Base-by-base conservation (phyloP, 106 monocot species). In the Allium cepa region DNA sequence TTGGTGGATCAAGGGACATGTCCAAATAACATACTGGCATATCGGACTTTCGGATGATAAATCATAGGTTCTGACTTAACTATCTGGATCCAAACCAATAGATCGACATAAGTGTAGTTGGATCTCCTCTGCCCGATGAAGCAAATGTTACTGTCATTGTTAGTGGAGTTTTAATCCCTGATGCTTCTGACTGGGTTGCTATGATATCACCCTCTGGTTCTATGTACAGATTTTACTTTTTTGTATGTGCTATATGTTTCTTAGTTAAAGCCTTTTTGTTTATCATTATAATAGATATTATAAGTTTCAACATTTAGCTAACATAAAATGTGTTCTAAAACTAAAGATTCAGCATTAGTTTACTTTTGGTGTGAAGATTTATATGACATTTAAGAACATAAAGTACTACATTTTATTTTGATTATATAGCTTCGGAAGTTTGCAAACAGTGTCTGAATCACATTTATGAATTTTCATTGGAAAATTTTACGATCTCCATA, bases 201-300 rank as follows among this genome's bases (percentile, higher is more conserved):
- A 85, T 92, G 87, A 87, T 92, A 26, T 73, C 91, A 5, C 87
- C 91, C 61, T 77, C 91, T 8, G 66, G 82, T 51, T 53, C 82
- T 9, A 66, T 72, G 87, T 92, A 75, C 11, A 47, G 0, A 47
- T 17, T 17, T 55, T 55, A 55, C 13, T 55, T 12, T 55, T 55
- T 4, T 55, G 2, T 55, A 12, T 55, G 11, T 55, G 9, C 53
- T 55, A 55, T 12, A 55, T 7, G 53, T 55, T 15, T 55, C 11
- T 12, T 55, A 55, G 53, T 12, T 55, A 12, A 4, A 26, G 22
- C 3, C 13, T 62, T 11, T 63, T 63, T 1, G 16, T 26, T 46
- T 63, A 27, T 36, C 36, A 36, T 36, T 2, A 36, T 36, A 47
- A 8, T 63, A 50, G 50, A 10, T 7, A 11, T 84, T 82, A 84